Evolutionary conservation across 371 early-diverging fungal genomes (phyloP).

Genomic region (Catenaria anguillulae): DNA sequence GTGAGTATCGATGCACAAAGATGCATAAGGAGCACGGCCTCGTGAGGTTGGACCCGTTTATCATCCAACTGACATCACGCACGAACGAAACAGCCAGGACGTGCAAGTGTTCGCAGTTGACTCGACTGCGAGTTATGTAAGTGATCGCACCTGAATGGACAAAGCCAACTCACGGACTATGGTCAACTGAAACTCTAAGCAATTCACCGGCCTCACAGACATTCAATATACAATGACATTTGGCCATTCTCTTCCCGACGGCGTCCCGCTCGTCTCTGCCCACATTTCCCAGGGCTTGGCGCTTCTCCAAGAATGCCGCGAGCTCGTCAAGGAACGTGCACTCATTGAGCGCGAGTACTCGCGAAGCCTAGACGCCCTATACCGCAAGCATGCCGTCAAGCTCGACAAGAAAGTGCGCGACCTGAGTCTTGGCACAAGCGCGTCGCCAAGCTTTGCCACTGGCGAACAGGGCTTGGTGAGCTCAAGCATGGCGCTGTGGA

Average conservation of each 20-base stretch:
- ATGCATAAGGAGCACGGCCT: too few species aligned
- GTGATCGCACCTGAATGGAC: too few species aligned
- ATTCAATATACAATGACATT: too few species aligned
- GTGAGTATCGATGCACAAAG: too few species aligned
- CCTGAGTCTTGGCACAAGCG: not conserved
- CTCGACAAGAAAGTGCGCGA: conserved; percentile 19
- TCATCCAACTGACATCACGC: too few species aligned
- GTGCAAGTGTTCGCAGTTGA: too few species aligned
- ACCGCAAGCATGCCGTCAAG: conserved; percentile 37
- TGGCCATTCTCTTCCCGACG: conserved; percentile 1
- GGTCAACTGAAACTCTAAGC: too few species aligned
- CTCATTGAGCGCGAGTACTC: conserved; percentile 62
- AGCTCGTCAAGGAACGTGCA: conserved; percentile 53
- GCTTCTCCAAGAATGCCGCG: conserved; percentile 50
- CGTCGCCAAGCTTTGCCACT: not conserved
- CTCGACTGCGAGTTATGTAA: too few species aligned
- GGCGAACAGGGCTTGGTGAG: not conserved
- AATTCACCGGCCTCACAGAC: too few species aligned
- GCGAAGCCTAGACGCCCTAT: conserved; percentile 47
- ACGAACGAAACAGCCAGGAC: too few species aligned
- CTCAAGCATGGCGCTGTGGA: conserved; percentile 39
- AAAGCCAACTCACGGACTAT: too few species aligned
- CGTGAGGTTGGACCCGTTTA: too few species aligned
- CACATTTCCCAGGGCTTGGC: conserved; percentile 41
- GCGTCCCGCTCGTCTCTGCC: conserved; percentile 19